Evolutionary conservation across 352 stramenopile species (phyloP).

Genomic region (Globisporangium mamillatum): DNA sequence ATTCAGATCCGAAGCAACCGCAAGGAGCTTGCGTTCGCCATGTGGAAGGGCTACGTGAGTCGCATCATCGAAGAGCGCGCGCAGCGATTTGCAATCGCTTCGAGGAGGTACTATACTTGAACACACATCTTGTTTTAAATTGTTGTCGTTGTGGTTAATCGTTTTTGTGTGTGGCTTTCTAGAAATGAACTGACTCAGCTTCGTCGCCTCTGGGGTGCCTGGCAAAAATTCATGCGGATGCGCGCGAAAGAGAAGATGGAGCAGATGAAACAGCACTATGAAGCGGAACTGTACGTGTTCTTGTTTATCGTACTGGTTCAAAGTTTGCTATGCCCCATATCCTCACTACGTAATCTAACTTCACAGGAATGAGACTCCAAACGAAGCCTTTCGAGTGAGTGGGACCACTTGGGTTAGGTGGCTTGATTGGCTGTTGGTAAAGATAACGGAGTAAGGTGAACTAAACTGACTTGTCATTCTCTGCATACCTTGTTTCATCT

Average conservation of each 20-base stretch:
- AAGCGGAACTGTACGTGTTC: conserved; percentile 21
- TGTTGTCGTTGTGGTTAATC: neutral
- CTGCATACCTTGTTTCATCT: neutral
- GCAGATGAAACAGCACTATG: conserved; percentile 48
- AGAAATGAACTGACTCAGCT: conserved; percentile 53
- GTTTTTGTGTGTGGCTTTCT: neutral
- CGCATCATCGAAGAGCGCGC: conserved; percentile 56
- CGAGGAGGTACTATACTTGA: conserved; percentile 26
- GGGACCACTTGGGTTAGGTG: neutral
- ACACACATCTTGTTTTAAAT: neutral
- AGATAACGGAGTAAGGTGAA: too few relatives aligned
- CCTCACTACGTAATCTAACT: neutral
- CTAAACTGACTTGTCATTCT: neutral
- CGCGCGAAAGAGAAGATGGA: conserved; percentile 49
- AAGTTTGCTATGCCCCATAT: neutral
- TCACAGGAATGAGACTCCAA: conserved; percentile 37
- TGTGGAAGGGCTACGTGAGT: conserved; percentile 57
- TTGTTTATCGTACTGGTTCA: neutral
- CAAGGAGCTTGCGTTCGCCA: conserved; percentile 44
- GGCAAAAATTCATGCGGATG: conserved; percentile 54
- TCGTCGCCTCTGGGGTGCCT: conserved; percentile 41
- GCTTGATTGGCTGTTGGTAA: neutral
- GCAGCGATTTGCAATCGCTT: conserved; percentile 57
- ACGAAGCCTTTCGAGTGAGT: conserved; percentile 37
- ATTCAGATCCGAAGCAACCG: conserved; percentile 44